Percentiles rank a stretch among this genome's conserved stretches.
Evolutionary conservation across 1,284 basidiomycete genomes (phyloP).

Genomic region (Trichosporon asahii): DNA sequence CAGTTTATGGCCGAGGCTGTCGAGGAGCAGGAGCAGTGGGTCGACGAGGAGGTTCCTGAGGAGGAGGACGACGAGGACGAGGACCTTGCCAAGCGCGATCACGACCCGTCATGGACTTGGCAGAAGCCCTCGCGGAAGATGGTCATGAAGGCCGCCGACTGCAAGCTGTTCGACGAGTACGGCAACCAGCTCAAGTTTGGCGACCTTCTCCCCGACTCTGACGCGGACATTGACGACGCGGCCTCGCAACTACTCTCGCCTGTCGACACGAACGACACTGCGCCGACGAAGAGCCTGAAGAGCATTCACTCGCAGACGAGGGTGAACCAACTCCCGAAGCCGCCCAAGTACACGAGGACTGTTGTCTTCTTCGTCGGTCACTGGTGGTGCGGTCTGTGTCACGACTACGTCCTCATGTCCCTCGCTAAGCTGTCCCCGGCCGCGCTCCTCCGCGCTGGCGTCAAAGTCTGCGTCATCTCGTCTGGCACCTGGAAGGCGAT

Average conservation of each 20-base stretch:
- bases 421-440: conserved; percentile 41
- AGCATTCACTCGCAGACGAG: neutral
- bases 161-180: conserved; percentile 40
- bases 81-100: neutral
- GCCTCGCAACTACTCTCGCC: neutral
- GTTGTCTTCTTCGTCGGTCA: conserved; percentile 48
- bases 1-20: neutral
- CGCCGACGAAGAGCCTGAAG: neutral
- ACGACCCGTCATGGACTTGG: conserved; percentile 4
- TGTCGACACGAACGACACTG: neutral
- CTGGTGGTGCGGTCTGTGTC: conserved; percentile 52
- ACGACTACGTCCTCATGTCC: conserved; percentile 48
- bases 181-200: conserved; percentile 40
- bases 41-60: neutral
- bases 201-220: conserved; percentile 34
- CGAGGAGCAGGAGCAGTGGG: neutral
- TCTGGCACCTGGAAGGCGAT: conserved; percentile 50
- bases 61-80: neutral
- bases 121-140: neutral
- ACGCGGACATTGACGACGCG: neutral
- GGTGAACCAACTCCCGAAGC: neutral
- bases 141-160: conserved; percentile 34
- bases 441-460: conserved; percentile 37
- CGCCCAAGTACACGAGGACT: conserved; percentile 22
- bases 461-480: conserved; percentile 45